A percentile compares a stretch with the other conserved stretches of the same genome.
Conservation (phyloP, 75 land plant species). For the Ceratopteris richardii region DNA sequence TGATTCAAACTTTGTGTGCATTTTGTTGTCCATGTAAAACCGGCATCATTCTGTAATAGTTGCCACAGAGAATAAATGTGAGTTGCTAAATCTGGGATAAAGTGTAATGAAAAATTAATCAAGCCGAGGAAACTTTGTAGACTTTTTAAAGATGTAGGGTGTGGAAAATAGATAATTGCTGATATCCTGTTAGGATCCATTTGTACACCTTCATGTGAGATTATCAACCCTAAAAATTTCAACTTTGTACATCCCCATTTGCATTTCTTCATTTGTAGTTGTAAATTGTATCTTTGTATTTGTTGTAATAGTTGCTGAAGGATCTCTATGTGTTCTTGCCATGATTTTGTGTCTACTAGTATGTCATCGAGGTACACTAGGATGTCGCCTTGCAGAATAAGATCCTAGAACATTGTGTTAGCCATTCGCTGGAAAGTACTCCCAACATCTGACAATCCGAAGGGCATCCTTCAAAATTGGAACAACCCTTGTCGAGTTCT, state of each 20-base stretch:
- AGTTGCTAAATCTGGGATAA: neutral
- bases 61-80: neutral
- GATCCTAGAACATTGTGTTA: conserved; percentile 7
- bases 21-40: neutral
- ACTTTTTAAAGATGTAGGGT: neutral
- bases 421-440: conserved; percentile 14
- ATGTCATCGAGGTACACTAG: conserved; percentile 12
- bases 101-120: neutral
- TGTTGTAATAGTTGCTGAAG: neutral
- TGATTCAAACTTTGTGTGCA: neutral
- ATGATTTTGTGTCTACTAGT: neutral
- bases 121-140: neutral
- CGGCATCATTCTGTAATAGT: neutral
- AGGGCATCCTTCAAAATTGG: conserved; percentile 9
- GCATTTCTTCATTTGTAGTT: neutral
- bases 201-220: neutral
- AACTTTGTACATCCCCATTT: neutral
- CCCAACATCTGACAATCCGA: conserved; percentile 16
- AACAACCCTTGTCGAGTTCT: conserved; percentile 7
- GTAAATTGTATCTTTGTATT: neutral
- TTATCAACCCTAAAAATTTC: neutral
- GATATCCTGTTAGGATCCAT: neutral
- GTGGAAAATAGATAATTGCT: neutral
- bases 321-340: neutral
- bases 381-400: neutral